A percentile compares a stretch with the other conserved stretches of the same genome.
Conservation (phyloP, 768 basidiomycete species). For the Mycena rosella region DNA sequence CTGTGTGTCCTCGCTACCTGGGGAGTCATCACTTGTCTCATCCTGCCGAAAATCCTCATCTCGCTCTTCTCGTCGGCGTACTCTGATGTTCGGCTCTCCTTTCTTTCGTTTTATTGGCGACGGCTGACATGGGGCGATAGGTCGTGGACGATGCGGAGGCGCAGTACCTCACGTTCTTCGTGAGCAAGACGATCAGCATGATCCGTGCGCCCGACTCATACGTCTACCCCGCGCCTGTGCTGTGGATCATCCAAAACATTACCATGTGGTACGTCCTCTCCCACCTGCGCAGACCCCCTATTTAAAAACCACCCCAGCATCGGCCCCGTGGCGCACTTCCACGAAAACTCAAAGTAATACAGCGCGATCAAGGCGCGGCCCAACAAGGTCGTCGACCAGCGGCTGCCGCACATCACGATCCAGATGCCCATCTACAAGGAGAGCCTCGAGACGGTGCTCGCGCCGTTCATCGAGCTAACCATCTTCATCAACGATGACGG, state of each 20-base stretch:
- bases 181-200: conserved; percentile 87
- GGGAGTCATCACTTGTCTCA: conserved; percentile 54
- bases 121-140: conserved; percentile 51
- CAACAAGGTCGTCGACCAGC: conserved; percentile 60
- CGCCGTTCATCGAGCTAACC: background rate
- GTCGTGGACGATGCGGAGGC: conserved; percentile 88
- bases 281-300: too few relatives aligned
- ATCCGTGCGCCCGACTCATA: conserved; percentile 87
- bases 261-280: too few relatives aligned
- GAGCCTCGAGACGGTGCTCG: conserved; percentile 52
- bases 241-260: too few relatives aligned
- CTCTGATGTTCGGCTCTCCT: conserved; percentile 71
- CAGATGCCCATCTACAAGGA: conserved; percentile 93
- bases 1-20: conserved; percentile 62
- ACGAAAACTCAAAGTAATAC: conserved; percentile 86
- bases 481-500: too few relatives aligned
- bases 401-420: conserved; percentile 82
- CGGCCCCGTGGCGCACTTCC: conserved; percentile 85
- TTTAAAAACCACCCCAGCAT: background rate
- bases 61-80: conserved; percentile 97
- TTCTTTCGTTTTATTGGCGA: background rate
- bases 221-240: conserved; percentile 86
- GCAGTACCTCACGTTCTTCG: conserved; percentile 92
- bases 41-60: conserved; percentile 93
- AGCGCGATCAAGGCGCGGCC: conserved; percentile 72